Evolutionary conservation across 495 filamentous ascomycete species (phyloP), one percentile per base, ranked within the genome.

Genomic region (Massariosphaeria phaeospora): DNA sequence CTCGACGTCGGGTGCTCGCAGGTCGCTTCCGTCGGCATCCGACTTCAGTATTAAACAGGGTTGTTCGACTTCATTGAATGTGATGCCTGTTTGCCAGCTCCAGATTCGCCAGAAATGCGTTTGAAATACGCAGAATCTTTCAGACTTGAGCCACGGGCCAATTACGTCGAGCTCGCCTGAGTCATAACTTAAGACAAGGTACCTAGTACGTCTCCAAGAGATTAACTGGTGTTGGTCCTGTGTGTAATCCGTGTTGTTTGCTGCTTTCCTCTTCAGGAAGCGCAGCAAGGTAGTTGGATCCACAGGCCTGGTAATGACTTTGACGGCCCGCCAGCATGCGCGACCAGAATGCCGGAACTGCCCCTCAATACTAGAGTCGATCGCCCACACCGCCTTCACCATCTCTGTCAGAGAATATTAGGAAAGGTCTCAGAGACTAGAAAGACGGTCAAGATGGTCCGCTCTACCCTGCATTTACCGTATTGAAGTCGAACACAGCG

Each of bases 351-450:
- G 42, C 23, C 52, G 54, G 29, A 63, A 55, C 9, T 58, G 39
- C 43, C 58, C 49, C 18, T 63, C 55, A 18, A 63, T 44, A 26
- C 54, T 63, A 39, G 48, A 44, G 15, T 63, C 45, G n/a, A 58
- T 58, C 10, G 59, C 59, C 44, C 50, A 45, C 1, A 55, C 27
- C 12, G 59, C 59, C 30, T 35, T 30, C 11, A 33, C 29, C 26
- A 46, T 50, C 6, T 55, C 55, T 31, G 58, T 41, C 23, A 21
- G 27, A 5, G 55, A 46, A 26, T 63, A 63, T 27, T 58, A 42
- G 49, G 48, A 36, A 11, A 63, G 34, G 45, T 63, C 59, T 55
- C 59, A 63, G 34, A 63, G 48, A 12, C 59, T 55, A 63, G 58
- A 29, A 54, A 48, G 1, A 63, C 55, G 9, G 59, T 58, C 26